phyloP scores from a whole-genome alignment of 805 yeast genomes.

The Sugiyamaella chiloensis region DNA sequence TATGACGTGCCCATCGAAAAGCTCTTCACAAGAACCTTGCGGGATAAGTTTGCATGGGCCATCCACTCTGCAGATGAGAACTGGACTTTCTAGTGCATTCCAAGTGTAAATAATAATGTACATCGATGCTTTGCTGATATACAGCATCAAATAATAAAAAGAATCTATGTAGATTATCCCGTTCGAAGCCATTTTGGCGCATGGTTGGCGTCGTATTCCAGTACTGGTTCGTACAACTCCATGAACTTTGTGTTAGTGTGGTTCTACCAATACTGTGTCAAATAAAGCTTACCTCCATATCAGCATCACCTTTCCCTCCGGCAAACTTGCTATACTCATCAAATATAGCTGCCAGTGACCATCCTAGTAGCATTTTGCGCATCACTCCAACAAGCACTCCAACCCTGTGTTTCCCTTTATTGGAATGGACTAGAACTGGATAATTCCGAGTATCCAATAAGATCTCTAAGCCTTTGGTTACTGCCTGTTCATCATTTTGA shows the following conservation, averaged over 20 bases:
- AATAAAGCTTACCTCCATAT: conserved; percentile 52
- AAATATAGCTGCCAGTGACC: conserved; percentile 90
- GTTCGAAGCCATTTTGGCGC: conserved; percentile 62
- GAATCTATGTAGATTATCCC: no score
- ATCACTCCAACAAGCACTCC: conserved; percentile 92
- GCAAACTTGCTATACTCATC: conserved; percentile 94
- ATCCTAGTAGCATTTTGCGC: conserved; percentile 81
- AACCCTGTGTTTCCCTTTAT: conserved; percentile 95
- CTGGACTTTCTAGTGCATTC: conserved; percentile 88
- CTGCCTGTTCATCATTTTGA: conserved; percentile 54
- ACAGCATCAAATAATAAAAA: no score
- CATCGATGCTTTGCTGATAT: no score
- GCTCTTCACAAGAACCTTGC: conserved; percentile 80
- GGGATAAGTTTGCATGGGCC: conserved; percentile 96
- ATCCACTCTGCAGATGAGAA: conserved; percentile 82
- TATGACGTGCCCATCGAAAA: conserved; percentile 88
- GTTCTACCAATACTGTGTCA: not conserved
- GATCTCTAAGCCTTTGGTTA: conserved; percentile 40
- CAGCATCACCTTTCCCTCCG: conserved; percentile 89
- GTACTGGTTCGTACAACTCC: conserved; percentile 69
- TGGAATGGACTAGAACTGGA: conserved; percentile 87
- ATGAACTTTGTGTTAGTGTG: conserved; percentile 54
- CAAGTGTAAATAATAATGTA: no score
- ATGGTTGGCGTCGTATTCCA: conserved; percentile 45
- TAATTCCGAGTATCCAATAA: conserved; percentile 54